Evolutionary conservation across 306 rosid genomes (phyloP), one percentile per base, ranked within the genome.

Genomic region (Lithocarpus polystachyus): DNA sequence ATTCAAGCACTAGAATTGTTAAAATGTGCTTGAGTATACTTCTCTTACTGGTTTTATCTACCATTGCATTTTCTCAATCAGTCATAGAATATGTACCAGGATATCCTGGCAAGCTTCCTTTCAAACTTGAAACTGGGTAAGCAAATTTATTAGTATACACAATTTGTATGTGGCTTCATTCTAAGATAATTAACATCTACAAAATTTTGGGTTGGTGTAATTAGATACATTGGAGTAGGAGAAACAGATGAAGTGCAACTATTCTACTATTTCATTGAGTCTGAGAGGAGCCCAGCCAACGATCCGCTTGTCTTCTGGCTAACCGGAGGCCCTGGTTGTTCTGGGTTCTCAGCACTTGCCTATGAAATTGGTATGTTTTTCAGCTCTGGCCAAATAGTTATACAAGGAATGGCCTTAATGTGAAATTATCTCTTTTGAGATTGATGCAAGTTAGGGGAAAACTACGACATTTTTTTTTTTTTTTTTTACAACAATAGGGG

Each of bases 301-400:
- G 84, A 81, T 28, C 84, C 84, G 23, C 76, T 81, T 57, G 40
- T 81, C 1, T 76, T 81, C 29, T 81, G 76, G 76, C 80, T 68
- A 22, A 81, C 75, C 29, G 84, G 84, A 37, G 84, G 84, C 26
- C 84, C 84, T 22, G 84, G 76, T 37, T 81, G 84, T 51, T 81
- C 84, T 3, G 79, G 71, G 0, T 75, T 81, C 40, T 67, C 73
- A 18, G 84, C 75, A 3, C 17, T 81, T 5, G 70, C 70, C 14
- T 81, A 24, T 23, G 76, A 81, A 75, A 75, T 75, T 29, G 84
- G 84, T 77, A 59, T 11, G 8, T 77, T 11, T 15, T 31, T 12
- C 53, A 12, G 17, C 53, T 48, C 17, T 10, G 53, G 5, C 53
- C 12, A 48, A 48, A 48, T 48, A 48, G 53, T 0, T 45, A 45